These are phyloP conservation scores for Pseudogymnoascus sp. DNA, from an alignment of 2,329 filamentous ascomycete species.

Conservation along the genomic window DNA sequence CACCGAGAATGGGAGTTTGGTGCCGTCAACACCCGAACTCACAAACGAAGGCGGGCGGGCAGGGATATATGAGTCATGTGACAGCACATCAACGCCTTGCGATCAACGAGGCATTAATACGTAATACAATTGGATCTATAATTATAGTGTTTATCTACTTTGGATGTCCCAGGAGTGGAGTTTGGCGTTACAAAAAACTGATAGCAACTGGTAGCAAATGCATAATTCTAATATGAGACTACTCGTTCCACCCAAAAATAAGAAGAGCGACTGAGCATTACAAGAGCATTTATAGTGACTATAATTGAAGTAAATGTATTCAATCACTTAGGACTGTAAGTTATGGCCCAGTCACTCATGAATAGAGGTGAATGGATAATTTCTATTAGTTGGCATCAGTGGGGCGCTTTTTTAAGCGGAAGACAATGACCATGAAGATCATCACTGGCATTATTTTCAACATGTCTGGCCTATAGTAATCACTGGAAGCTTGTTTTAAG, in stretches of 20 bases:
- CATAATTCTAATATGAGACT: not conserved
- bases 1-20: not conserved
- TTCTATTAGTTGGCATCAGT: no score
- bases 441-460: not conserved
- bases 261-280: no score
- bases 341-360: no score
- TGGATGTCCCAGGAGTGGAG: not conserved
- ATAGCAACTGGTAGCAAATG: not conserved
- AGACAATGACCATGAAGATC: not conserved
- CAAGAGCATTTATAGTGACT: no score
- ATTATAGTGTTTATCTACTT: not conserved
- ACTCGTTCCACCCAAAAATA: no score
- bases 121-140: not conserved
- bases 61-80: slow-evolving; percentile 5
- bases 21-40: slow-evolving; percentile 1
- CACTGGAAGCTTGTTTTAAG: slow-evolving; percentile 42
- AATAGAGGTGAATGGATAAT: no score
- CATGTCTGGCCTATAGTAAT: not conserved
- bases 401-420: not conserved
- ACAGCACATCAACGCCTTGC: not conserved
- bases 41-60: not conserved
- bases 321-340: no score
- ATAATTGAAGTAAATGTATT: no score
- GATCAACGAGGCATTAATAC: not conserved
- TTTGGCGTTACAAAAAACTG: not conserved